These are phyloP conservation scores for Knufia fluminis DNA, from an alignment of 2,329 filamentous ascomycete species.

Conservation along the genomic window DNA sequence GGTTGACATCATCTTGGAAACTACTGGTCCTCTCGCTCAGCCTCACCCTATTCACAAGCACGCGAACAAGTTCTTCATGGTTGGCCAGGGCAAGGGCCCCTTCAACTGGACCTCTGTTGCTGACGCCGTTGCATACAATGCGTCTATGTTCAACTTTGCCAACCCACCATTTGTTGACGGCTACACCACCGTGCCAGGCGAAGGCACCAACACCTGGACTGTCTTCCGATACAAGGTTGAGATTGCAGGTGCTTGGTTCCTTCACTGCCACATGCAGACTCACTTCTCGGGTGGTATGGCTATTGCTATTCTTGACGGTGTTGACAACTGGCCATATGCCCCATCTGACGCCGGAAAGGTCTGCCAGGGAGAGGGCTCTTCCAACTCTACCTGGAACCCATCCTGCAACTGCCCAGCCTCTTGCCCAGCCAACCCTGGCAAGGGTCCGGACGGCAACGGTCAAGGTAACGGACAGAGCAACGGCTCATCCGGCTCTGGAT, in stretches of 20 bases:
- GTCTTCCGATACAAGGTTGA: constrained; percentile 45
- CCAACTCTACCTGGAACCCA: constrained; percentile 10
- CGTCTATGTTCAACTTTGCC: constrained; percentile 48
- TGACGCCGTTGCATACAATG: constrained; percentile 33
- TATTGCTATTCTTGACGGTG: constrained; percentile 40
- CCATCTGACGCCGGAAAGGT: constrained; percentile 19
- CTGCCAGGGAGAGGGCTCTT: constrained; percentile 13
- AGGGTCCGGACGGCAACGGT: constrained; percentile 2
- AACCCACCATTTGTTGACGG: constrained; percentile 47
- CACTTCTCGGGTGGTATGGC: constrained; percentile 49
- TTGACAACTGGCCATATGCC: constrained; percentile 26
- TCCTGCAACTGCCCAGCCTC: constrained; percentile 8
- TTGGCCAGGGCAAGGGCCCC: constrained; percentile 43
- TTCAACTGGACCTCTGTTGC: constrained; percentile 47
- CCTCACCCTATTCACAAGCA: constrained; percentile 58
- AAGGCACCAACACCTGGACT: constrained; percentile 35
- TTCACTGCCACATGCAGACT: constrained; percentile 49
- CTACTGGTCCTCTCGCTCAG: constrained; percentile 39
- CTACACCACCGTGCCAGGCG: constrained; percentile 32
- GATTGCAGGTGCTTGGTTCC: constrained; percentile 46
- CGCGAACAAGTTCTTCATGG: constrained; percentile 49
- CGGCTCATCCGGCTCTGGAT: constrained; percentile 15
- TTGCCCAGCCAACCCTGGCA: constrained; percentile 6
- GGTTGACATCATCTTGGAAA: constrained; percentile 48
- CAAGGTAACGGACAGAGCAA: constrained; percentile 16